phyloP scores from a whole-genome alignment of 148 eudicot genomes.

The Cornus suecica region DNA sequence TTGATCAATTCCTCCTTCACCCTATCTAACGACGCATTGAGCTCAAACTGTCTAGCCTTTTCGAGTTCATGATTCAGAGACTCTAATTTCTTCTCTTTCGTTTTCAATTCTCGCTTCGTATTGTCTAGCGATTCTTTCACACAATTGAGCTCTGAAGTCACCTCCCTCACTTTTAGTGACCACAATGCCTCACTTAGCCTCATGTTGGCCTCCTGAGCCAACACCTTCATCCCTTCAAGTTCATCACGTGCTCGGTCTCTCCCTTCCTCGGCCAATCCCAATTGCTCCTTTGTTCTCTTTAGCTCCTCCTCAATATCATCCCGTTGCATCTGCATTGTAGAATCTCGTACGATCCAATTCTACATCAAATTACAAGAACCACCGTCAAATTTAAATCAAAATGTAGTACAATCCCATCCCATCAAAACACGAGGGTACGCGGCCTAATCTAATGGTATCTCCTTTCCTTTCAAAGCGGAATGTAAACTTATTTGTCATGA shows the following conservation, averaged over 20 bases:
- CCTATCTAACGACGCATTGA: neutral
- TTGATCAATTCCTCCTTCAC: constrained; percentile 27
- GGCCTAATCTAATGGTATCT: too few species aligned
- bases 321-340: constrained; percentile 27
- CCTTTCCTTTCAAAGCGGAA: too few species aligned
- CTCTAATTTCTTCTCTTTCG: constrained; percentile 40
- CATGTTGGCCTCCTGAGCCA: constrained; percentile 21
- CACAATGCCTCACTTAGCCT: constrained; percentile 23
- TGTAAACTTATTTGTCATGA: too few species aligned
- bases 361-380: constrained; percentile 9
- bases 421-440: too few species aligned
- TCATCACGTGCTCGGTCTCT: constrained; percentile 30
- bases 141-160: neutral
- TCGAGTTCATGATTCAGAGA: constrained; percentile 40
- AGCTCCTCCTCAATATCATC: constrained; percentile 47
- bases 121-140: neutral
- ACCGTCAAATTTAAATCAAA: neutral
- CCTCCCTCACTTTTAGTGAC: neutral
- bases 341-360: constrained; percentile 13
- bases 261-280: constrained; percentile 34
- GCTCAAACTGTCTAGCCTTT: constrained; percentile 38
- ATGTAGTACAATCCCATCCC: neutral
- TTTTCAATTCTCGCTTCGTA: constrained; percentile 29
- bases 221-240: constrained; percentile 30
- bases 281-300: constrained; percentile 34